Conservation (phyloP, 208 protist species). For the Wallacemonas collosoma region DNA sequence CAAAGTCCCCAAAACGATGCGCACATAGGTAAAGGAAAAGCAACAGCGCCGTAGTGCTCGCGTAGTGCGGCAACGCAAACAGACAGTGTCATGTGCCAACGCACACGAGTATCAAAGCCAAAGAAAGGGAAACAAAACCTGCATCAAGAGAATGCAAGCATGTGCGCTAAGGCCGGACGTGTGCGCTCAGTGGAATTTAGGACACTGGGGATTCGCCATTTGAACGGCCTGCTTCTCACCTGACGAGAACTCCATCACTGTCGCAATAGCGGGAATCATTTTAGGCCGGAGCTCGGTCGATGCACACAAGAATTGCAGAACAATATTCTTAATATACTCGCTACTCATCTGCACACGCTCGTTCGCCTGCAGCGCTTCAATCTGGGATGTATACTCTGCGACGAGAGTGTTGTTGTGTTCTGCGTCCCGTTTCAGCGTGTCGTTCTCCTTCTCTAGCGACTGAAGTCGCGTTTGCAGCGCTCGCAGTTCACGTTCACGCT, state of each 20-base stretch:
- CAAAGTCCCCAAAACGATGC: too few species aligned
- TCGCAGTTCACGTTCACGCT: conserved; percentile 34
- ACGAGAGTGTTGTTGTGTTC: conserved; percentile 71
- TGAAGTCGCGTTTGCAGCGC: conserved; percentile 26
- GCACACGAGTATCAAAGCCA: too few species aligned
- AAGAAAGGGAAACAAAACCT: too few species aligned
- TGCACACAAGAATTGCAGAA: conserved; percentile 76
- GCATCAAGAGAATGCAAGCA: too few species aligned
- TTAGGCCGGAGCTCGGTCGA: conserved; percentile 64
- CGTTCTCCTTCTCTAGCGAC: conserved; percentile 52
- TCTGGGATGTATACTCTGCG: conserved; percentile 65
- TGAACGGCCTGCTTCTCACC: conserved; percentile 76
- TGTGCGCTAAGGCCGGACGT: neutral
- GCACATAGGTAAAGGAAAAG: too few species aligned
- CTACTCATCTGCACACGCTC: conserved; percentile 65
- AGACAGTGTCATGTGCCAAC: too few species aligned
- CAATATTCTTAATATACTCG: conserved; percentile 83
- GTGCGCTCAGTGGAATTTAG: conserved; percentile 57
- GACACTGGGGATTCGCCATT: conserved; percentile 64
- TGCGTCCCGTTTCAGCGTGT: conserved; percentile 43
- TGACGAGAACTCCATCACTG: conserved; percentile 77
- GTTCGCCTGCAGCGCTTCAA: conserved; percentile 64
- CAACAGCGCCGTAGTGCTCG: too few species aligned
- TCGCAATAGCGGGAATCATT: conserved; percentile 89
- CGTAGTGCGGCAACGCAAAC: too few species aligned